Base-by-base conservation (phyloP, 257 asterid species). In the Ilex asprella region DNA sequence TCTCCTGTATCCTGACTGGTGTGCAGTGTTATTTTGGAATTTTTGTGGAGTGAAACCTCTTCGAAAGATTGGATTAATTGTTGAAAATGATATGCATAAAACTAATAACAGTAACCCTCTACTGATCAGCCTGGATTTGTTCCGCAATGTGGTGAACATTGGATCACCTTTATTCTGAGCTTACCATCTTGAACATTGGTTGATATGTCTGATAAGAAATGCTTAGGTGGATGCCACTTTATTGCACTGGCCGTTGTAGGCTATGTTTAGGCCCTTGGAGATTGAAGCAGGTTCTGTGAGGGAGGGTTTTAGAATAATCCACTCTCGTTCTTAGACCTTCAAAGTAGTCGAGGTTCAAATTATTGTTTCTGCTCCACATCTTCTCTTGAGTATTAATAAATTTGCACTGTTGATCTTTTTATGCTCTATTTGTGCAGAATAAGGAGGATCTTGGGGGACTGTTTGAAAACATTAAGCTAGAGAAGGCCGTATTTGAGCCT, bases 401-500 rank as follows among this genome's bases (percentile, higher is more conserved):
- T 54, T 15, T 10, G 44, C 43, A 16, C 65, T 67, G 6, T 64
- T 60, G 67, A 49, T 6, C 41, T 1, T 29, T 52, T 55, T 16
- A 53, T 32, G 30, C 52, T 16, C 41, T 59, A 51, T 31, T 65
- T 50, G 59, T 73, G 84, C 87, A 89, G 99, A 76, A 69, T 77
- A 86, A 78, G 71, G 86, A 66, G 59, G 79, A 70, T 1, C 64
- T 82, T 44, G 88, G 75, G 50, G 61, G 71, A 30, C 50, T 62
- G 31, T 82, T 80, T 54, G 73, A 74, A 46, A 81, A 67, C 68
- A 66, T 82, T 70, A 44, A 63, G 66, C 31, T 82, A 7, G 84
- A 79, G 85, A 85, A 87, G 76, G 68, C 30, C 67, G 78, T 56
- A 51, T 74, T 77, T 73, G 77, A 63, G 61, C 79, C 79, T 66